Evolutionary conservation across 2,329 filamentous ascomycete species (phyloP), one percentile per base, ranked within the genome.

Genomic region (Fusarium avenaceum): DNA sequence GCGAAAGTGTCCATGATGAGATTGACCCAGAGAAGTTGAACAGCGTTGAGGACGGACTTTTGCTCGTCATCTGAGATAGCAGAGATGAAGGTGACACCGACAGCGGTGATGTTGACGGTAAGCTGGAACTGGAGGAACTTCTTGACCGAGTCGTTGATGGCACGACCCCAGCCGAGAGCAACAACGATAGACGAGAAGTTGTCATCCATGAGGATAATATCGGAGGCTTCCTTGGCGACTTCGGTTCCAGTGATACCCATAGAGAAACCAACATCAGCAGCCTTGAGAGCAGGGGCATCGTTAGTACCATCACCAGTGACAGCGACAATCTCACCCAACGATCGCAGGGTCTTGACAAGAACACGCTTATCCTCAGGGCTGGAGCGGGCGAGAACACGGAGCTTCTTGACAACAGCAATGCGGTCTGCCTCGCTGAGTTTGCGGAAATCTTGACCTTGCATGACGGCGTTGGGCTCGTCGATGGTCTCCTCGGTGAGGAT

Each of bases 81-180:
- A 3, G 88, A 87, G 60, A 90, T 80, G 57, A 90, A 90, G 1
- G 89, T 88, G 10, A 90, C 81, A 7, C 89, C 73, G 24, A 91
- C 89, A 5, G 89, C 89, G 5, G 89, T 90, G 64, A 91, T 90
- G 75, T 90, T 91, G 74, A 90, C 89, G 0, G 90, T 92, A 66
- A 92, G 86, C 79, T 88, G 85, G 73, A 89, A 89, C 83, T 90
- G 89, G 43, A 91, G 81, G 74, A 91, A 91, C 75, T 90, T 90
- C 75, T 89, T 84, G 38, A 91, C 87, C 0, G 88, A 86, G 66
- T 91, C 89, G 69, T 90, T 90, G 57, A 91, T 88, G 10, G 87
- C 86, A 51, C 89, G 83, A 15, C 89, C 89, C 89, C 89, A 91
- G 65, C 87, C 85, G 33, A 91, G 83, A 1, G 89, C 89, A 19